A percentile compares a stretch with the other conserved stretches of the same genome.
Evolutionary conservation across 148 eudicot genomes (phyloP).

Genomic region (Chenopodium berlandieri): DNA sequence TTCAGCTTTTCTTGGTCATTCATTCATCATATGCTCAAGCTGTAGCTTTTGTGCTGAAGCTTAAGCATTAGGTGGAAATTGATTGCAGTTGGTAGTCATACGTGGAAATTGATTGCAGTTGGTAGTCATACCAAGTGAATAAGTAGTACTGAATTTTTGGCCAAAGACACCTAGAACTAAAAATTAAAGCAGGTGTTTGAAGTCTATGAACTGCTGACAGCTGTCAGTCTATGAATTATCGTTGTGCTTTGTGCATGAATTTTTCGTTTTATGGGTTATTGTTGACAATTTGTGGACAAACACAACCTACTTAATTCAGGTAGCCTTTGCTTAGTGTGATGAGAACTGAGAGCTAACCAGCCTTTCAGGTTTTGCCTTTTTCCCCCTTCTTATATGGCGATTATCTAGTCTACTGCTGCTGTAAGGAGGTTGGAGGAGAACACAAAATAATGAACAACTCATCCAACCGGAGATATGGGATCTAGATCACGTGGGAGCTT

Average conservation of each 20-base stretch:
- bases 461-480: background rate
- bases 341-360: background rate
- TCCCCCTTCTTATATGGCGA: background rate
- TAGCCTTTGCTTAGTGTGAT: background rate
- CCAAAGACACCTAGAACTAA: background rate
- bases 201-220: background rate
- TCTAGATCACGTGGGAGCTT: too few species aligned
- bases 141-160: background rate
- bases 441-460: background rate
- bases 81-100: background rate
- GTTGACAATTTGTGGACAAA: background rate
- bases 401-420: background rate
- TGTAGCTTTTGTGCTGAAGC: background rate
- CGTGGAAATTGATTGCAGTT: background rate
- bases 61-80: background rate
- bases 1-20: constrained; percentile 2
- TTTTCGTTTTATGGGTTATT: background rate
- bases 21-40: background rate
- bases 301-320: background rate
- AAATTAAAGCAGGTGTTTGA: background rate
- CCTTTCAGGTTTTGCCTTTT: background rate
- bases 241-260: background rate
- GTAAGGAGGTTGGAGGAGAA: background rate
- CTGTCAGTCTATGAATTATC: background rate
- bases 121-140: background rate